These are phyloP conservation scores for Mitragyna speciosa DNA, from an alignment of 257 asterid genomes.

Conservation along the genomic window DNA sequence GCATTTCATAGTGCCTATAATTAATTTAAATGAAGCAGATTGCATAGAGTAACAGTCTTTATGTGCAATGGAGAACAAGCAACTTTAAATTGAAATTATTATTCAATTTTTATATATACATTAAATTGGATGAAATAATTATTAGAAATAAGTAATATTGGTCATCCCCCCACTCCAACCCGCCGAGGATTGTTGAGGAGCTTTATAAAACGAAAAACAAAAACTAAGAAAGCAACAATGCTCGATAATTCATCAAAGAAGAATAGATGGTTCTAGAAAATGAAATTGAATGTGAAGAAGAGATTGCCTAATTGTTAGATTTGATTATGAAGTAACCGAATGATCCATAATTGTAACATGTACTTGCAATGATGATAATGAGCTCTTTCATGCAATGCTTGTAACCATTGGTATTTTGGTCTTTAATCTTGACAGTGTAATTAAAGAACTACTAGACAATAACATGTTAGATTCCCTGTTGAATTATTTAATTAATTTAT, in stretches of 20 bases:
- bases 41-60: too few species aligned
- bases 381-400: background rate
- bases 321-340: slow-evolving; percentile 17
- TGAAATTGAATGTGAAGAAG: slow-evolving; percentile 43
- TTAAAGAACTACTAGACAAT: background rate
- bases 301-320: slow-evolving; percentile 89
- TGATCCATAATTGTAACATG: background rate
- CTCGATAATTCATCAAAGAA: slow-evolving; percentile 17
- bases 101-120: too few species aligned
- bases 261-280: slow-evolving; percentile 35
- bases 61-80: too few species aligned
- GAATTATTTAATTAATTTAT: background rate
- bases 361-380: background rate
- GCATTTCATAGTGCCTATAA: too few species aligned
- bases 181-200: slow-evolving; percentile 40
- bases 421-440: background rate
- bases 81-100: too few species aligned
- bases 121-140: too few species aligned
- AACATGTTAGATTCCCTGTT: background rate
- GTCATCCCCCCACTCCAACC: slow-evolving; percentile 18
- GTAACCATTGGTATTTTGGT: background rate
- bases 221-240: background rate
- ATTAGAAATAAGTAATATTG: too few species aligned
- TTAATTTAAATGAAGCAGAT: too few species aligned
- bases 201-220: slow-evolving; percentile 34